phyloP scores from a whole-genome alignment of 140 eudicot species.

The Cichorium intybus region DNA sequence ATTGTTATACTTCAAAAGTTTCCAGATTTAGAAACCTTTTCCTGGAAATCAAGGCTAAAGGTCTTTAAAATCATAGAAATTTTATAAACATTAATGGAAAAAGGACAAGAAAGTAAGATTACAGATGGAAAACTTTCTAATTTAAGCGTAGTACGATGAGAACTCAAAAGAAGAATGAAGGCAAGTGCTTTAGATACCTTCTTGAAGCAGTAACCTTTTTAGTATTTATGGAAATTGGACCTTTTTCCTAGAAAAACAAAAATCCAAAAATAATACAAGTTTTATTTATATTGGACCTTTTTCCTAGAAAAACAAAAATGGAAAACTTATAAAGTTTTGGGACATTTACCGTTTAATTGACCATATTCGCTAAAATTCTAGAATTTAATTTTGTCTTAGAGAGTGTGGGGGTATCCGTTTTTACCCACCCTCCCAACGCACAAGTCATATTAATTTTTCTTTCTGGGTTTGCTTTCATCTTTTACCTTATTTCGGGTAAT shows the following conservation, averaged over 20 bases:
- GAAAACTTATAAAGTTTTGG: no score
- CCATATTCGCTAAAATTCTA: no score
- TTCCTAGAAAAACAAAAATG: no score
- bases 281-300: no score
- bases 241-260: not conserved
- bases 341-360: no score
- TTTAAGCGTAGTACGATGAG: conserved; percentile 20
- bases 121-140: conserved; percentile 24
- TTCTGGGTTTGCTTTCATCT: no score
- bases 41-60: not conserved
- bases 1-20: not conserved
- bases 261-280: not conserved
- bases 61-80: not conserved
- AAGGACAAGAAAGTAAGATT: conserved; percentile 6
- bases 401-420: no score
- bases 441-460: no score
- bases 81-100: not conserved
- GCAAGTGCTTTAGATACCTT: conserved; percentile 1
- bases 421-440: no score
- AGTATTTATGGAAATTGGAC: conserved; percentile 5
- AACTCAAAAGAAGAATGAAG: conserved; percentile 20
- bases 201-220: conserved; percentile 11
- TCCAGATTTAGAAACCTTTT: conserved; percentile 5
- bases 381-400: no score
- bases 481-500: no score